These are phyloP conservation scores for Echites panduratus DNA, from an alignment of 257 asterid species.

Conservation along the genomic window DNA sequence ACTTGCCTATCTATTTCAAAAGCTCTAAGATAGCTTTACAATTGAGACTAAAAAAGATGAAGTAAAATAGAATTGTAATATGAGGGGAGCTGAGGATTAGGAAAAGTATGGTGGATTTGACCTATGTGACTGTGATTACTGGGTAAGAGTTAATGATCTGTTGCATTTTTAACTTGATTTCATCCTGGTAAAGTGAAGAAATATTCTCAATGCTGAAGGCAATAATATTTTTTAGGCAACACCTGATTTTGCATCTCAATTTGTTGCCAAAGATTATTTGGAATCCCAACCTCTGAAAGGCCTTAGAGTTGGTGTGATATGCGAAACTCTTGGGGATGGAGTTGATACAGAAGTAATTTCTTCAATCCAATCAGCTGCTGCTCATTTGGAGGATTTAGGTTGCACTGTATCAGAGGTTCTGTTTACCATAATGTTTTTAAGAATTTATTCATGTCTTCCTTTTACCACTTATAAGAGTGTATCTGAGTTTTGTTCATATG, in stretches of 20 bases:
- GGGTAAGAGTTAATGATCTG: neutral
- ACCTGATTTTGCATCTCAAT: conserved; percentile 65
- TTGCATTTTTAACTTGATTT: neutral
- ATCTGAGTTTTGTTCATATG: conserved; percentile 7
- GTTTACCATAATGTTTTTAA: neutral
- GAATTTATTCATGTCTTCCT: conserved; percentile 2
- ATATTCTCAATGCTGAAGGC: conserved; percentile 1
- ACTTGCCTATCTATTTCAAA: neutral
- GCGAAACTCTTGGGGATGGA: conserved; percentile 81
- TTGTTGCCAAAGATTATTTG: conserved; percentile 40
- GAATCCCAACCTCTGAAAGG: conserved; percentile 85
- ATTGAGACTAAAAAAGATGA: neutral
- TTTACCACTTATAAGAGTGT: neutral
- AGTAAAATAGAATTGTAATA: neutral
- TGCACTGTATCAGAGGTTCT: conserved; percentile 69
- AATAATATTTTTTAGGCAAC: conserved; percentile 55
- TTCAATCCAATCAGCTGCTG: conserved; percentile 57
- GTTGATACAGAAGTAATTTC: conserved; percentile 76
- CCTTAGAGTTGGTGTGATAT: conserved; percentile 77
- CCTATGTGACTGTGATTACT: neutral
- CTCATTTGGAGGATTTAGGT: conserved; percentile 88
- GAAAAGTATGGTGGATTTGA: neutral
- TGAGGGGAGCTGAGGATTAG: neutral
- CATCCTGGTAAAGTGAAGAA: neutral
- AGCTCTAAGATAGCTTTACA: neutral